Evolutionary conservation across 2,329 filamentous ascomycete species (phyloP), one percentile per base, ranked within the genome.

Genomic region (Fusarium ramigenum): DNA sequence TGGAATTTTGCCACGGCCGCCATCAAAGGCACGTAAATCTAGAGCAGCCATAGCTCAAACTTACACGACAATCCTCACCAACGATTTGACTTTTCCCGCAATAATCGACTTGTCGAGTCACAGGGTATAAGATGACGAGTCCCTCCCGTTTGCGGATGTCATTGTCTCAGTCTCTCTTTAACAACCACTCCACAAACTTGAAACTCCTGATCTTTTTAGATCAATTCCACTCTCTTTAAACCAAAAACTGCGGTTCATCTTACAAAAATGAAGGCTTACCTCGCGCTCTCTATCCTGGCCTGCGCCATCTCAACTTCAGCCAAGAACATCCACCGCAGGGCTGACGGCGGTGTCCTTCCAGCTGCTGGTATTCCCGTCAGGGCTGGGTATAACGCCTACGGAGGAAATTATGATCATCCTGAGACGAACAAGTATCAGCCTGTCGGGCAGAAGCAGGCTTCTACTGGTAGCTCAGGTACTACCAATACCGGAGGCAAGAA

Each of bases 371-470:
- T 75, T 6, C 72, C 72, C 30, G 44, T 47, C 44, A 74, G 70
- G 64, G 43, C 4, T 16, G 72, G 72, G 2, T 72, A 70, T 11
- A 74, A 70, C 34, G 60, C 70, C 18, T 65, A 60, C 8, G 63
- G 69, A 37, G 72, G 68, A 50, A 75, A 65, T 39, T 70, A 74
- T 25, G 70, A 73, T 9, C 70, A 72, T 12, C 70, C 56, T 1
- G 70, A 72, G 32, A 72, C 70, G 28, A 72, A 72, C 39, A 63
- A 72, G 44, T 64, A 18, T 15, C 42, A 64, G 23, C 60, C 63
- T 36, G 63, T 67, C 2, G 52, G 66, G 18, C 66, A 69, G 46
- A 59, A 69, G 40, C 66, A 70, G 40, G n/a, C 66, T 16, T 50
- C 65, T 16, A 34, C 32, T 34, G 32, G 32, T 34, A 37, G 12